Conservation (phyloP, 1,284 basidiomycete genomes). For the Melanopsichium pennsylvanicum region DNA sequence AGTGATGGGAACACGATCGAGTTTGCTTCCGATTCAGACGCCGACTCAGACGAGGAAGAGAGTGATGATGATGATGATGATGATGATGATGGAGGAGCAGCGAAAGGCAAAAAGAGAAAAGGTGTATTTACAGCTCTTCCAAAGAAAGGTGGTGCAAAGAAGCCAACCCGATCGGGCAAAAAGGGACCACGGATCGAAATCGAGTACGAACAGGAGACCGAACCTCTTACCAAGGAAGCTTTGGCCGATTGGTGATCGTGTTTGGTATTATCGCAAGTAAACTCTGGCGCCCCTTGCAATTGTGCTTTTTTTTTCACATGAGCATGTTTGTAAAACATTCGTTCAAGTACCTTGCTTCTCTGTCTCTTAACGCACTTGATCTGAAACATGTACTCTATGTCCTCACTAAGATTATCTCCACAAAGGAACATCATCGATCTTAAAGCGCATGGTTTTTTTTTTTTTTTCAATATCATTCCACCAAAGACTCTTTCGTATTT, state of each 20-base stretch:
- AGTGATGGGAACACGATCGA: slow-evolving; percentile 29
- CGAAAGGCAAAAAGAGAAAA: slow-evolving; percentile 19
- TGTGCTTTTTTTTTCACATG: too few species aligned
- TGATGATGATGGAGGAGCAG: slow-evolving; percentile 6
- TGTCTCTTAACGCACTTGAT: too few species aligned
- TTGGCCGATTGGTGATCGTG: slow-evolving; percentile 56
- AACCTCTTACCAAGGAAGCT: slow-evolving; percentile 70
- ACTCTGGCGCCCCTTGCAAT: too few species aligned
- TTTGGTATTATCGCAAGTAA: too few species aligned
- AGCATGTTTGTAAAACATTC: too few species aligned
- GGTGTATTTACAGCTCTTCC: background rate
- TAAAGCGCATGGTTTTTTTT: too few species aligned
- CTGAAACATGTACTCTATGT: too few species aligned
- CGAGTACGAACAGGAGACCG: slow-evolving; percentile 92
- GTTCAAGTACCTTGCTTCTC: too few species aligned
- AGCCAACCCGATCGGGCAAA: slow-evolving; percentile 1
- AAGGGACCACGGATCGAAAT: slow-evolving; percentile 75
- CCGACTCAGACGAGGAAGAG: slow-evolving; percentile 34
- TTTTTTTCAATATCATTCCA: too few species aligned
- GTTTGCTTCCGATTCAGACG: slow-evolving; percentile 24
- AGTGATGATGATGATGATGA: slow-evolving; percentile 20
- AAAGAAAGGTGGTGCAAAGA: background rate
- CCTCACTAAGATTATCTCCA: too few species aligned
- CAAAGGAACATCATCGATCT: too few species aligned
- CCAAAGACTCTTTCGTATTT: too few species aligned